Evolutionary conservation across 2,329 filamentous ascomycete genomes (phyloP).

Genomic region (Cercospora janseana): DNA sequence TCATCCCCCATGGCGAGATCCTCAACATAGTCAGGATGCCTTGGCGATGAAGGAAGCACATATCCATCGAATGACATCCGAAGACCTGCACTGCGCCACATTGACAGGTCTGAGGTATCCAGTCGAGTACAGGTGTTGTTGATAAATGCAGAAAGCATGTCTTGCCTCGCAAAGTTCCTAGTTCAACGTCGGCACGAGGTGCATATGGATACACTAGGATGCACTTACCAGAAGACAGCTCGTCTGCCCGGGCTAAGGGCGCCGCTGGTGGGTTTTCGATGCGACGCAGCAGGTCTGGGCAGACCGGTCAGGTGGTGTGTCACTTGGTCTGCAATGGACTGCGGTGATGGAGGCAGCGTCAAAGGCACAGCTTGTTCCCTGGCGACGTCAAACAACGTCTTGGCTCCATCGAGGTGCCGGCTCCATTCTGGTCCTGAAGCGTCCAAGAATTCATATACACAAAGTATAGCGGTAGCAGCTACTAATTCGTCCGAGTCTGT

Average conservation of each 20-base stretch:
- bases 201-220: neutral
- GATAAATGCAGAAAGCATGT: slow-evolving; percentile 64
- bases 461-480: slow-evolving; percentile 64
- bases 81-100: slow-evolving; percentile 65
- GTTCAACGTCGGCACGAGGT: neutral
- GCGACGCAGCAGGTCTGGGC: slow-evolving; percentile 5
- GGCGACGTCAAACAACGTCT: slow-evolving; percentile 58
- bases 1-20: slow-evolving; percentile 59
- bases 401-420: slow-evolving; percentile 64
- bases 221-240: slow-evolving; percentile 56
- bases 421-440: slow-evolving; percentile 63
- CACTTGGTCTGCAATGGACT: slow-evolving; percentile 28
- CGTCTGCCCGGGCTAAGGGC: slow-evolving; percentile 55
- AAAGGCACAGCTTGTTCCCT: slow-evolving; percentile 51
- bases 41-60: slow-evolving; percentile 48
- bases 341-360: slow-evolving; percentile 44
- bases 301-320: slow-evolving; percentile 13
- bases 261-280: neutral
- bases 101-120: slow-evolving; percentile 59
- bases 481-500: slow-evolving; percentile 60
- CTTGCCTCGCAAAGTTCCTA: slow-evolving; percentile 63
- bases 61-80: slow-evolving; percentile 56
- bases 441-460: slow-evolving; percentile 67
- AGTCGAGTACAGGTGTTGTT: slow-evolving; percentile 61
- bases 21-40: slow-evolving; percentile 43